Conservation (phyloP, 108 stramenopile genomes). For the Nitzschia inconspicua region DNA sequence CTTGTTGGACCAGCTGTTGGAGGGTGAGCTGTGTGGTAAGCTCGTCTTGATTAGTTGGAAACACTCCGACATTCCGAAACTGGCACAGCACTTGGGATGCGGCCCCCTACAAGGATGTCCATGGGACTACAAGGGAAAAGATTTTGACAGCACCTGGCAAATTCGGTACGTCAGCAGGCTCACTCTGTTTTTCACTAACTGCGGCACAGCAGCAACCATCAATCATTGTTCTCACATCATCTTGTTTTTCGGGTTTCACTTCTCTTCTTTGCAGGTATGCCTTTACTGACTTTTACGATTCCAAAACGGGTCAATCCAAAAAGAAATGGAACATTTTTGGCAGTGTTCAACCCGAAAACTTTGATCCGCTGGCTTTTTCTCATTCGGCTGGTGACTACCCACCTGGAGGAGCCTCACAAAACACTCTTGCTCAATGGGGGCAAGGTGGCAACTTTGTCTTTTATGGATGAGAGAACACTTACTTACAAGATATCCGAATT, state of each 20-base stretch:
- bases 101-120: conserved; percentile 39
- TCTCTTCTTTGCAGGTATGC: not conserved
- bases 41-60: no score
- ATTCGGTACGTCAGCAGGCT: not conserved
- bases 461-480: no score
- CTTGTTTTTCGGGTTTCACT: not conserved
- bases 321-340: conserved; percentile 28
- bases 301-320: not conserved
- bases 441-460: no score
- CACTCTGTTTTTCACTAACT: no score
- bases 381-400: conserved; percentile 24
- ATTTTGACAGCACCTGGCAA: conserved; percentile 11
- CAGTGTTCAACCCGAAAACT: conserved; percentile 16
- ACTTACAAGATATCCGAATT: no score
- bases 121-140: conserved; percentile 9
- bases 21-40: no score
- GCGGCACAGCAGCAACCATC: no score
- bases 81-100: no score
- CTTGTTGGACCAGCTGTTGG: no score
- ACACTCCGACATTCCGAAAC: no score
- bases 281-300: conserved; percentile 11
- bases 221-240: no score
- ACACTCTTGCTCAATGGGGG: no score
- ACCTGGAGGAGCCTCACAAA: conserved; percentile 10
- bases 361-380: conserved; percentile 33